phyloP scores from a whole-genome alignment of 768 basidiomycete species.

The Boletus coccyginus region DNA sequence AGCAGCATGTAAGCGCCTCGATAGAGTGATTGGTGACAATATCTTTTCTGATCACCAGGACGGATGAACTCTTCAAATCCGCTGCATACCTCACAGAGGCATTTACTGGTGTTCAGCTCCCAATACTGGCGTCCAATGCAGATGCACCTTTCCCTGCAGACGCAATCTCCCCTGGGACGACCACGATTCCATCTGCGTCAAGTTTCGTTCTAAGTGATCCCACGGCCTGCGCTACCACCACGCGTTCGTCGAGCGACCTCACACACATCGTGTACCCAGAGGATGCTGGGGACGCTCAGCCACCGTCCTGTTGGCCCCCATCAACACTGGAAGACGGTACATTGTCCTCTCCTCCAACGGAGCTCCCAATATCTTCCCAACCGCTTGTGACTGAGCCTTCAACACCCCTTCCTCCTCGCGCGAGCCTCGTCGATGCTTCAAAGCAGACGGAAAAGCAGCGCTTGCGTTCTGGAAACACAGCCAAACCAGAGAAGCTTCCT shows the following conservation, averaged over 20 bases:
- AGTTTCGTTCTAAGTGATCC: neutral
- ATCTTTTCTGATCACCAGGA: constrained; percentile 36
- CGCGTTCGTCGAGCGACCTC: constrained; percentile 24
- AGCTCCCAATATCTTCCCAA: neutral
- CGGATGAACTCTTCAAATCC: constrained; percentile 76
- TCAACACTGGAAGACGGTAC: neutral
- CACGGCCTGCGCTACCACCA: neutral
- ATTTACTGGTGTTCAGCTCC: constrained; percentile 36
- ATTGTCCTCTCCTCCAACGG: neutral
- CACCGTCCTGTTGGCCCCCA: neutral
- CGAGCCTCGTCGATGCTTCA: neutral
- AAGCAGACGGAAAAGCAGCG: neutral
- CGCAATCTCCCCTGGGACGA: neutral
- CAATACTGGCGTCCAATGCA: neutral
- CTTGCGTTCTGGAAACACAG: neutral
- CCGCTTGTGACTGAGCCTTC: neutral
- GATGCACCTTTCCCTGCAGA: constrained; percentile 12
- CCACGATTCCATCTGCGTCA: neutral
- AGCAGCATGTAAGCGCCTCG: neutral
- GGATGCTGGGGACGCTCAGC: neutral
- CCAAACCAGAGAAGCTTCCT: constrained; percentile 27
- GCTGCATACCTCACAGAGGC: constrained; percentile 75
- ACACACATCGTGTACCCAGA: constrained; percentile 20
- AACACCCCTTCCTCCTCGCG: neutral
- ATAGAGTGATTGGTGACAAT: constrained; percentile 1